Evolutionary conservation across 306 rosid genomes (phyloP).

Genomic region (Gastrolobium bilobum): DNA sequence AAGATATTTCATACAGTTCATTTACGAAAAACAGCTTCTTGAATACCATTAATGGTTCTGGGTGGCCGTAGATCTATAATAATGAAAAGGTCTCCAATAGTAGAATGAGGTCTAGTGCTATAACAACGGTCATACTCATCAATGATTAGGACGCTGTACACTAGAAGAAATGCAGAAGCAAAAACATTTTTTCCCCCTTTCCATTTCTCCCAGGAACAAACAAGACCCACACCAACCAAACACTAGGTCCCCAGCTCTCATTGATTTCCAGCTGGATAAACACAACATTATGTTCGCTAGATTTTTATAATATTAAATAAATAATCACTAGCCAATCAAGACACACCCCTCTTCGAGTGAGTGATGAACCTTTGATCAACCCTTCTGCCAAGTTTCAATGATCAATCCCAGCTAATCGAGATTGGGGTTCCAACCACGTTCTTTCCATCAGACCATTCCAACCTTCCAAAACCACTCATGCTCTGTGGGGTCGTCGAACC

Average conservation of each 20-base stretch:
- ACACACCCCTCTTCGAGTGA: slow-evolving; percentile 61
- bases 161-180: slow-evolving; percentile 2
- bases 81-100: background rate
- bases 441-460: slow-evolving; percentile 90
- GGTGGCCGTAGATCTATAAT: background rate
- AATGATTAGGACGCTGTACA: slow-evolving; percentile 41
- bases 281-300: slow-evolving; percentile 14
- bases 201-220: slow-evolving; percentile 39
- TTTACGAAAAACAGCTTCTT: background rate
- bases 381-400: background rate
- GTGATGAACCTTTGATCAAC: slow-evolving; percentile 49
- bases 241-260: slow-evolving; percentile 41
- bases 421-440: slow-evolving; percentile 78
- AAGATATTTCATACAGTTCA: background rate
- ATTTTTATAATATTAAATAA: slow-evolving; percentile 1
- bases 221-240: slow-evolving; percentile 27
- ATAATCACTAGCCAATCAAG: slow-evolving; percentile 48
- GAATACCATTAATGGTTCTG: background rate
- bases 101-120: background rate
- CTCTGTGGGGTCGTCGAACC: slow-evolving; percentile 43
- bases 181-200: slow-evolving; percentile 9
- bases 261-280: slow-evolving; percentile 18
- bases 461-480: slow-evolving; percentile 59
- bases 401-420: slow-evolving; percentile 54
- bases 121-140: slow-evolving; percentile 24